Base-by-base conservation (phyloP, 208 protist genomes). In the Leishmania lainsoni region DNA sequence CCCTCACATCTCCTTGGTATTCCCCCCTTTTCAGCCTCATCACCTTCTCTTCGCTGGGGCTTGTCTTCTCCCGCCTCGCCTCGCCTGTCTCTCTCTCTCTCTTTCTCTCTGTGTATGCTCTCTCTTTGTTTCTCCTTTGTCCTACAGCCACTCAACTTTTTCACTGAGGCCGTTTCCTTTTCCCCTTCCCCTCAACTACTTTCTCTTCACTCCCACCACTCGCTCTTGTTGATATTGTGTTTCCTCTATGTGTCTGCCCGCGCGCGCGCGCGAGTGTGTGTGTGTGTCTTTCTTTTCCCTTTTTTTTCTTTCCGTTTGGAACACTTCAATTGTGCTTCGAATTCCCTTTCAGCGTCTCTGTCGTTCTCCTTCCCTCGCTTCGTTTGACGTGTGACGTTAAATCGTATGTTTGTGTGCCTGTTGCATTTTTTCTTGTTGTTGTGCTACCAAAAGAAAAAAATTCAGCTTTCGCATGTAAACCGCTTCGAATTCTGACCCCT, bases 261-360 rank as follows among this genome's bases (percentile, higher is more conserved):
- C 12, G 61, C 35, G 29, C 3, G 61, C 39, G 61, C 39, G 61
- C 22, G 26, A 3, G 58, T 29, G 3, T 66, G 61, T 39, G 61
- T 39, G 29, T 39, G 29, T 66, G 29, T 20, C 3, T 73, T 5
- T 22, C 5, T 52, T 3, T 69, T 17, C 32, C 5, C 26, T n/a
- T 79, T 29, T 79, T 29, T 79, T 70, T 79, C n/a, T 26, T 48
- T 52, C 6, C 73, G 66, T 69, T 79, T 56, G 54, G 42, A 78
- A 42, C 29, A 58, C 20, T 58, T 58, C 20, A 58, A 58, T 5
- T 16, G 54, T 16, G 20, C 54, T 45, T 45, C 42, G 42, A 45
- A 45, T 45, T 45, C 42, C 42, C 42, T 45, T 45, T 45, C 42
- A 45, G 42, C 42, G 26, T 9, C 54, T 58, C 54, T 58, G 6